Base-by-base conservation (phyloP, 441 rosid genomes). In the Populus tomentosa region DNA sequence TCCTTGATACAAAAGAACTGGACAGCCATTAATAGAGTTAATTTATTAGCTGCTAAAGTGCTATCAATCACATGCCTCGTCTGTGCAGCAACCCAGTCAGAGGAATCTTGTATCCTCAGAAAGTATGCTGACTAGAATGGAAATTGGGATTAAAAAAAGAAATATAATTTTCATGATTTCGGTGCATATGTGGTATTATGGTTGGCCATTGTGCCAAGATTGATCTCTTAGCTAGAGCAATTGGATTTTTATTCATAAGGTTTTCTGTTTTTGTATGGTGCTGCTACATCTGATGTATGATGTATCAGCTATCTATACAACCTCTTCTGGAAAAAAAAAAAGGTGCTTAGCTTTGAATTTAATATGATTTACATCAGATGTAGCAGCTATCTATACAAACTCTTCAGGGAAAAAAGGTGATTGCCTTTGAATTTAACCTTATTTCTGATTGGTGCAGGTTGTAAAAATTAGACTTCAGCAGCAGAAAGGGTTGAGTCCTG, bases 401-500 rank as follows among this genome's bases (percentile, higher is more conserved):
- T 1, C n/a, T 50, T 16, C 59, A 5, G n/a, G n/a, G n/a, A 16
- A 50, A 16, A 50, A 50, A 50, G 59, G 59, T 50, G n/a, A 50
- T 14, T 50, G n/a, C 59, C n/a, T n/a, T 67, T 63, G 62, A 35
- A 76, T 75, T 64, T 83, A 71, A 40, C 40, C 71, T 76, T 26
- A 38, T 71, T 69, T n/a, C 67, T 75, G 80, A 14, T 76, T 77
- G 84, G 36, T 73, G 56, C 86, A 93, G 98, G 98, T 95, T 76
- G 99, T 95, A 81, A 95, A 95, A 84, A 93, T 95, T 77, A 89
- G 97, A 75, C 85, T 95, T 76, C 97, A 95, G 80, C 98, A 93
- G 82, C 98, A 95, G 82, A 93, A 79, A 83, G 99, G 97, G 63
- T 74, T 92, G 71, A 93, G 92, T 80, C 85, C 88, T 1, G 95